Base-by-base conservation (phyloP, 306 rosid genomes). In the Chamaecrista fasciculata region DNA sequence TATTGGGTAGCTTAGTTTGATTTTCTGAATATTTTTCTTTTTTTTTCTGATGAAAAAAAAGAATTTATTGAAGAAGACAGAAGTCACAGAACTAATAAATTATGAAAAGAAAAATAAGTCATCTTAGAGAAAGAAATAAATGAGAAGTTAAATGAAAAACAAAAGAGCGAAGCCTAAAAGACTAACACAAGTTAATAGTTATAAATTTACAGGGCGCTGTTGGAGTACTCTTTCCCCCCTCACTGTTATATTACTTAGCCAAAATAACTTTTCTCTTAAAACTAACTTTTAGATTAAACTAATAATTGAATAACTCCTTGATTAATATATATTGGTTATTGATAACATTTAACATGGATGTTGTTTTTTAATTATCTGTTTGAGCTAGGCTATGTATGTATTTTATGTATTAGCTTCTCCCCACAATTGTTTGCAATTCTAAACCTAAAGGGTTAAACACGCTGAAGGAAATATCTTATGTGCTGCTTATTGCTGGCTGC, bases 401-500 rank as follows among this genome's bases (percentile, higher is more conserved):
- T 55, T 39, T 42, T 6, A 16, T 43, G 44, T 48, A 25, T 16
- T 61, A 16, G 43, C 23, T 36, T 29, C 53, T 36, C 33, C 20
- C 16, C 26, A 26, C 21, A 62, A 16, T 58, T 50, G 42, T 37
- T 20, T 34, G 43, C 67, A 39, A 39, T 24, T 18, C 6, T 14
- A 52, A 42, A 15, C 28, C 11, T 42, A 28, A 18, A 20, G 28
- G 24, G 23, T 43, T 42, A 10, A 23, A 62, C 15, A 24, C n/a
- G 29, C 51, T 51, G 34, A 39, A 36, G 21, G 8, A 46, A 53
- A 53, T 4, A 19, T 3, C 34, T 16, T 31, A 36, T 11, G 37
- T 34, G 72, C 42, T 44, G 19, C 43, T 62, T 70, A 50, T 39
- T 63, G 68, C 8, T 31, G 40, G 71, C 23, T 43, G 55, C 48